Percentiles rank a stretch among this genome's conserved stretches.
These are phyloP conservation scores for Aspergillus flavus DNA, from an alignment of 2,329 filamentous ascomycete species.

Conservation along the genomic window DNA sequence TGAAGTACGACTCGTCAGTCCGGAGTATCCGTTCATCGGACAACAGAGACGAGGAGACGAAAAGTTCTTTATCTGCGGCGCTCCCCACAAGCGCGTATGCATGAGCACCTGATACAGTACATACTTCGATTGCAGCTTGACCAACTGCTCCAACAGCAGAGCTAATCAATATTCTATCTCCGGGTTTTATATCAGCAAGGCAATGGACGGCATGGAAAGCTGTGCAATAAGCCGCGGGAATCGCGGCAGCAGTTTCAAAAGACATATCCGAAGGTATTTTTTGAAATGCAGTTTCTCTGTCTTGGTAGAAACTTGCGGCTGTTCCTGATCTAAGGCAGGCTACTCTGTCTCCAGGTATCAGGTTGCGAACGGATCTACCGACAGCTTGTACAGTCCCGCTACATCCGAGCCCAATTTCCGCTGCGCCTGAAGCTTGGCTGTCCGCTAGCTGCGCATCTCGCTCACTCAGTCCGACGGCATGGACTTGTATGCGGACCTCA, in stretches of 20 bases:
- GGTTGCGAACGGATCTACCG: slow-evolving; percentile 16
- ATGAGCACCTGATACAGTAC: slow-evolving; percentile 1
- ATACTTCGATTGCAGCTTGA: slow-evolving; percentile 27
- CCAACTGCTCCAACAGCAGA: slow-evolving; percentile 26
- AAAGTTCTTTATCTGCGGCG: background rate
- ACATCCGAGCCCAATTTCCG: slow-evolving; percentile 15
- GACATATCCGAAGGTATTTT: slow-evolving; percentile 21
- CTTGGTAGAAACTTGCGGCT: background rate
- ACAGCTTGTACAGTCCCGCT: slow-evolving; percentile 26
- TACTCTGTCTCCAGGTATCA: slow-evolving; percentile 28
- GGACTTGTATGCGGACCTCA: background rate
- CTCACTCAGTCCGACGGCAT: background rate
- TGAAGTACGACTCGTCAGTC: slow-evolving; percentile 3
- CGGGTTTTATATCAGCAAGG: slow-evolving; percentile 17
- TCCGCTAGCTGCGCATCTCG: background rate
- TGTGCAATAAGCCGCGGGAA: slow-evolving; percentile 26
- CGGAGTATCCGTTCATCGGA: slow-evolving; percentile 17
- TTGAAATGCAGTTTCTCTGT: slow-evolving; percentile 20
- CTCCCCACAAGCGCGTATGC: slow-evolving; percentile 21
- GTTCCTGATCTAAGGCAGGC: slow-evolving; percentile 17
- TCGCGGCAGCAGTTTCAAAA: slow-evolving; percentile 26
- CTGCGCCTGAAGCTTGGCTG: background rate
- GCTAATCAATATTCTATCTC: slow-evolving; percentile 35
- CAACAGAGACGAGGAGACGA: slow-evolving; percentile 12
- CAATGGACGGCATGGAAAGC: slow-evolving; percentile 25